Evolutionary conservation across 768 basidiomycete genomes (phyloP), one percentile per base, ranked within the genome.

Genomic region (Lactarius evosmus): DNA sequence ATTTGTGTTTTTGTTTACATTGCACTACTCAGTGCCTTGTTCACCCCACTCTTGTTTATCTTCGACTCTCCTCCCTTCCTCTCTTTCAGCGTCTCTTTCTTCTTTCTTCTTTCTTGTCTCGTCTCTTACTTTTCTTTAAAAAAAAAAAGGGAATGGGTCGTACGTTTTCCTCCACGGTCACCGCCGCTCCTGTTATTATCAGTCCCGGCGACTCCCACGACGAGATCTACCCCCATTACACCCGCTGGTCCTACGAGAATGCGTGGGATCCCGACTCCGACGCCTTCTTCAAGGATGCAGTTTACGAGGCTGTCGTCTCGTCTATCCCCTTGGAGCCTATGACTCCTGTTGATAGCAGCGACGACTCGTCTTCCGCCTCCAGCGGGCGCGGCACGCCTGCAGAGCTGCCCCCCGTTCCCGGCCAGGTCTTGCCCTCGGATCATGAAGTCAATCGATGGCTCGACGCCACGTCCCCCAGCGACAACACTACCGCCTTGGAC

Each of bases 211-310:
- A 62, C 50, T 56, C 61, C 16, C 59, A 52, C 36, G 57, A 64
- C 22, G 62, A 63, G 29, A 53, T 61, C 25, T 53, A 36, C 16
- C 58, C 67, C 12, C 51, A 44, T 32, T 67, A 67, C 34, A 22
- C 27, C 54, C 60, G 46, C 53, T 69, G 69, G 69, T 60, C 65
- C 34, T 69, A 69, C 34, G 63, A 62, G 29, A 69, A 69, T 34
- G 17, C 69, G 36, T 69, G 66, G 59, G 69, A 69, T 60, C 69
- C 69, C 44, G 69, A 69, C 55, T 63, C 62, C 0, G 69, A 69
- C 22, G 68, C 69, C 25, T 69, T 69, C 61, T 69, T 69, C 53
- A 58, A 63, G 46, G 67, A 69, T 41, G 68, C 64, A 7, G 63
- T 69, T 22, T 67, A 66, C 33, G 69, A 69, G 62, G 61, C 60